Evolutionary conservation across 805 yeast genomes (phyloP).

Genomic region (Sugiyamaella valdiviana): DNA sequence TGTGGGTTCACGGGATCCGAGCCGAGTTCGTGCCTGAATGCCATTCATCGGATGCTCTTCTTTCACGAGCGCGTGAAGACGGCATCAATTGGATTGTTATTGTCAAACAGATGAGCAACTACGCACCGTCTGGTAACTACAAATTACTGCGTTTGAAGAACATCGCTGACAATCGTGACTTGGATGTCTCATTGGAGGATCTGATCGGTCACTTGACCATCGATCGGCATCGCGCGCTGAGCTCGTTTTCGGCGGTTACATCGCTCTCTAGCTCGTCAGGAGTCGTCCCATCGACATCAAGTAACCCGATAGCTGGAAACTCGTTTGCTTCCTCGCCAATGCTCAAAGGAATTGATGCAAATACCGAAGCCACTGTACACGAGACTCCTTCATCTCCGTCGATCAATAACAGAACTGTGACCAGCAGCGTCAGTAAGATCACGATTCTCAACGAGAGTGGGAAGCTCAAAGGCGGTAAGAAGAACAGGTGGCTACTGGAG

Average conservation of each 20-base stretch:
- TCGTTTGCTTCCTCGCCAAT: neutral
- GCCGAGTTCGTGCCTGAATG: conserved; percentile 52
- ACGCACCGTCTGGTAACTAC: conserved; percentile 44
- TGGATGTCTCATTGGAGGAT: conserved; percentile 69
- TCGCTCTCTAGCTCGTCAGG: neutral
- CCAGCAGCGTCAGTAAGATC: conserved; percentile 12
- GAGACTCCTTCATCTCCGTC: neutral
- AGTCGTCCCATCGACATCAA: neutral
- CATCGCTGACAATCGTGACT: conserved; percentile 52
- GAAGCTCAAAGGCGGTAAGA: conserved; percentile 60
- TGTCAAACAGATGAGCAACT: conserved; percentile 59
- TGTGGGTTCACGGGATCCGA: conserved; percentile 76
- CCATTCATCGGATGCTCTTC: conserved; percentile 54
- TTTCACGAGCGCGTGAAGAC: conserved; percentile 55
- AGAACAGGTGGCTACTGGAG: conserved; percentile 74
- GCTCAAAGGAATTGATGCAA: conserved; percentile 1
- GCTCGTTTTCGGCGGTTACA: neutral
- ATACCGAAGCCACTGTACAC: neutral
- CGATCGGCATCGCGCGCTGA: conserved; percentile 12
- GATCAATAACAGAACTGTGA: neutral
- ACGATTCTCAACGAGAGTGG: conserved; percentile 73
- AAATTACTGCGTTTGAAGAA: conserved; percentile 74
- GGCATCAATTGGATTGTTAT: conserved; percentile 73
- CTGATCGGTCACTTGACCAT: conserved; percentile 41
- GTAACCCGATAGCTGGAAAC: neutral